Base-by-base conservation (phyloP, 2,329 filamentous ascomycete genomes). In the Graphiopsis chlorocephala region DNA sequence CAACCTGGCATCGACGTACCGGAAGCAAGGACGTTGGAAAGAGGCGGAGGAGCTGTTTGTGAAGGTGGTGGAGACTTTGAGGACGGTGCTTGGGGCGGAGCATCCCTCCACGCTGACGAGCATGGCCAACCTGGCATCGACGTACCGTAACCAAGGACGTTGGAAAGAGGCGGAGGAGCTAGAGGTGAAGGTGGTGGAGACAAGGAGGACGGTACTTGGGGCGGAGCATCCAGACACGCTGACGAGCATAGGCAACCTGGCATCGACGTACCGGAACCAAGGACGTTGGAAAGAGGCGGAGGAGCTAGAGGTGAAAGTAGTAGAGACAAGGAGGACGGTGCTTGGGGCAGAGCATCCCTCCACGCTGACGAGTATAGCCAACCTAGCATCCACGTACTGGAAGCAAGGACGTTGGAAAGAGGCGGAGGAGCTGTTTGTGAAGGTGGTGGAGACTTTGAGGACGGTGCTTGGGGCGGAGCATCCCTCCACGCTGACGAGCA, bases 161-260 rank as follows among this genome's bases (percentile, higher is more conserved):
- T 28, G 25, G 60, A 38, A 20, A 33, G 65, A 68, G 48, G 67
- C 67, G 4, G 56, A 68, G 56, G 33, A 58, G 33, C 71, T 58
- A 50, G 17, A 42, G 26, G 38, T n/a, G n/a, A n/a, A n/a, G n/a
- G n/a, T n/a, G n/a, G n/a, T n/a, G n/a, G n/a, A n/a, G n/a, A n/a
- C n/a, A n/a, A n/a, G n/a, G n/a, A n/a, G n/a, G n/a, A n/a, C n/a
- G n/a, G n/a, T n/a, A n/a, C n/a, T n/a, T n/a, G n/a, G n/a, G n/a
- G n/a, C n/a, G n/a, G n/a, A n/a, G n/a, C n/a, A n/a, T n/a, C n/a
- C n/a, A n/a, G n/a, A n/a, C n/a, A n/a, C n/a, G n/a, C n/a, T n/a
- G n/a, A n/a, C n/a, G n/a, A n/a, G n/a, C n/a, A n/a, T n/a, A n/a
- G n/a, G n/a, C 7, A 50, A 50, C 23, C 20, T 64, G 4, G 64